These are phyloP conservation scores for Paracamarosporium sp. DNA, from an alignment of 2,329 filamentous ascomycete genomes.

Conservation along the genomic window DNA sequence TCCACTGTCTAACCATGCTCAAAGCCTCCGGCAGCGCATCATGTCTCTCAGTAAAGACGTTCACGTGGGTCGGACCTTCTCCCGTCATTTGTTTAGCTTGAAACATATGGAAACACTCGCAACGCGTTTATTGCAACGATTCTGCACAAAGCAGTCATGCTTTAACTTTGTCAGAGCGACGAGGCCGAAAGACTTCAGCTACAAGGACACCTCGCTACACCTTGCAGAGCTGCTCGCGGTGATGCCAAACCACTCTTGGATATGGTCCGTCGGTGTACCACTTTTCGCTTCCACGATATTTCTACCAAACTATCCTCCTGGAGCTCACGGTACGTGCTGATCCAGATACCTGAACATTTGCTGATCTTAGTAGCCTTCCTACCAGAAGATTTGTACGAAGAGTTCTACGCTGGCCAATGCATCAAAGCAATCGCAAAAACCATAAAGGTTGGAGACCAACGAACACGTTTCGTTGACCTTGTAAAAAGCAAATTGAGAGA, in stretches of 20 bases:
- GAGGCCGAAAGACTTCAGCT: conserved; percentile 17
- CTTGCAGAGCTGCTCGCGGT: conserved; percentile 19
- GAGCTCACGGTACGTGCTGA: conserved; percentile 23
- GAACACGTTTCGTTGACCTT: neutral
- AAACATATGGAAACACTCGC: conserved; percentile 19
- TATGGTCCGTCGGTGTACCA: conserved; percentile 22
- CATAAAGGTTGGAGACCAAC: neutral
- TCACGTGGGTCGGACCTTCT: neutral
- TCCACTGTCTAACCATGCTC: neutral
- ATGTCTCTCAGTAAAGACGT: conserved; percentile 1
- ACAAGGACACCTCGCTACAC: conserved; percentile 15
- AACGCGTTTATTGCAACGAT: conserved; percentile 14
- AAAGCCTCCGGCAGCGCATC: neutral
- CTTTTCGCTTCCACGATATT: conserved; percentile 29
- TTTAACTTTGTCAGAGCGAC: conserved; percentile 23
- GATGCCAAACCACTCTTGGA: conserved; percentile 23
- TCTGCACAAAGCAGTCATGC: conserved; percentile 9
- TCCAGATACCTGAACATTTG: neutral
- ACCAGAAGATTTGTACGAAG: conserved; percentile 7
- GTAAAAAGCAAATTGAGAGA: neutral
- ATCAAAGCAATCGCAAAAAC: conserved; percentile 1
- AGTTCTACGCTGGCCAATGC: conserved; percentile 10
- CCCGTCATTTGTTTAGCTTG: conserved; percentile 14
- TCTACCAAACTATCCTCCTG: conserved; percentile 27
- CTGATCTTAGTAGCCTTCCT: conserved; percentile 6